Evolutionary conservation across 1,139 yeast genomes (phyloP).

Genomic region (Magnusiomyces fungicola): DNA sequence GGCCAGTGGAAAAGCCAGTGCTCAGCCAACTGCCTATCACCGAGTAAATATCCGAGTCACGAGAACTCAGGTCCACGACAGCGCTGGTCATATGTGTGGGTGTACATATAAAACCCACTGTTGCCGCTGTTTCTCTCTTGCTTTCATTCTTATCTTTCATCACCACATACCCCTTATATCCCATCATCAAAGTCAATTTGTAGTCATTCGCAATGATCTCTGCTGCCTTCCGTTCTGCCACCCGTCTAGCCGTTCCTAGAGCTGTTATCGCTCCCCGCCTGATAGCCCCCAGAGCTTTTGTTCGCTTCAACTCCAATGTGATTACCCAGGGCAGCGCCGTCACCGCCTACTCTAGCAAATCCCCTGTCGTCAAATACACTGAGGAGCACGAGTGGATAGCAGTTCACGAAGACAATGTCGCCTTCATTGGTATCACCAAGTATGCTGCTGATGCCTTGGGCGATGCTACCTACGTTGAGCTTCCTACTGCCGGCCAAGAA

Average conservation of each 20-base stretch:
- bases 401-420: slow-evolving; percentile 66
- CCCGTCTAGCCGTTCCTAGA: slow-evolving; percentile 10
- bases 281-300: slow-evolving; percentile 2
- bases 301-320: slow-evolving; percentile 30
- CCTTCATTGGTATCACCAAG: slow-evolving; percentile 85
- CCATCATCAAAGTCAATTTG: not conserved
- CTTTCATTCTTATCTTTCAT: too few species aligned
- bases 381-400: slow-evolving; percentile 96
- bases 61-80: too few species aligned
- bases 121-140: too few species aligned
- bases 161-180: too few species aligned
- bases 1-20: too few species aligned
- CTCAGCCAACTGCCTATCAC: too few species aligned
- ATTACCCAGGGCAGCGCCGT: slow-evolving; percentile 48
- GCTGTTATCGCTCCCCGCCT: not conserved
- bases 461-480: slow-evolving; percentile 89
- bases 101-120: too few species aligned
- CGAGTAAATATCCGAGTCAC: too few species aligned
- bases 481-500: slow-evolving; percentile 66
- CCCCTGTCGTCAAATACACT: slow-evolving; percentile 55
- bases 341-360: slow-evolving; percentile 40
- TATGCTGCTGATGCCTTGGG: slow-evolving; percentile 98
- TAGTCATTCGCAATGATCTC: slow-evolving; percentile 14
- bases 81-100: too few species aligned
- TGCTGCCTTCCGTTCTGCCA: slow-evolving; percentile 11